Percentiles rank a stretch among this genome's conserved stretches.
These are phyloP conservation scores for Saturnispora kantuleensis DNA, from an alignment of 805 yeast species.

Conservation along the genomic window DNA sequence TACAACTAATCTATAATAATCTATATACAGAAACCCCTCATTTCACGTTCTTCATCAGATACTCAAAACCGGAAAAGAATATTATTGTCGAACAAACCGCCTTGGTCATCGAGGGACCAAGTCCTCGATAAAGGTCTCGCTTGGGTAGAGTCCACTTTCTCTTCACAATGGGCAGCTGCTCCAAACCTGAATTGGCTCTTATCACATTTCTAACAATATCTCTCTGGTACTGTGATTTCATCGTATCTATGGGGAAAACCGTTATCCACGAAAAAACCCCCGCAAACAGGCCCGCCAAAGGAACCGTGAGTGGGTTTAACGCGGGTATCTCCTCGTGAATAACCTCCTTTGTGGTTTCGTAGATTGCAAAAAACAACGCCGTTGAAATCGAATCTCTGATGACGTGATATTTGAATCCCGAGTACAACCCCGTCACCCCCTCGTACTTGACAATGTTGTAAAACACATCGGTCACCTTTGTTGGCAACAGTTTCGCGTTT, in stretches of 20 bases:
- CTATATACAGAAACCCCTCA: constrained; percentile 12
- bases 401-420: constrained; percentile 63
- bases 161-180: constrained; percentile 28
- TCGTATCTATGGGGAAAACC: constrained; percentile 74
- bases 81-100: constrained; percentile 66
- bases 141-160: constrained; percentile 32
- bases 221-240: constrained; percentile 65
- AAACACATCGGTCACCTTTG: constrained; percentile 32
- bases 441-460: constrained; percentile 45
- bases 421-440: constrained; percentile 57
- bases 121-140: constrained; percentile 59
- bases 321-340: constrained; percentile 27
- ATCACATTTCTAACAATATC: constrained; percentile 64
- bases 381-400: constrained; percentile 62
- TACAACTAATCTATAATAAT: too few relatives aligned
- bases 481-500: constrained; percentile 21
- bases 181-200: constrained; percentile 37
- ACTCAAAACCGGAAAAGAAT: constrained; percentile 66
- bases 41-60: constrained; percentile 46
- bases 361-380: constrained; percentile 63
- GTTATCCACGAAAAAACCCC: constrained; percentile 69
- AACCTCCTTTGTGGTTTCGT: constrained; percentile 54
- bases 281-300: constrained; percentile 69
- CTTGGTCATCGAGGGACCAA: constrained; percentile 64
- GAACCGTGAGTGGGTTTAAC: constrained; percentile 36